phyloP scores from a whole-genome alignment of 345 rosid genomes.

The Salix koriyanagi region DNA sequence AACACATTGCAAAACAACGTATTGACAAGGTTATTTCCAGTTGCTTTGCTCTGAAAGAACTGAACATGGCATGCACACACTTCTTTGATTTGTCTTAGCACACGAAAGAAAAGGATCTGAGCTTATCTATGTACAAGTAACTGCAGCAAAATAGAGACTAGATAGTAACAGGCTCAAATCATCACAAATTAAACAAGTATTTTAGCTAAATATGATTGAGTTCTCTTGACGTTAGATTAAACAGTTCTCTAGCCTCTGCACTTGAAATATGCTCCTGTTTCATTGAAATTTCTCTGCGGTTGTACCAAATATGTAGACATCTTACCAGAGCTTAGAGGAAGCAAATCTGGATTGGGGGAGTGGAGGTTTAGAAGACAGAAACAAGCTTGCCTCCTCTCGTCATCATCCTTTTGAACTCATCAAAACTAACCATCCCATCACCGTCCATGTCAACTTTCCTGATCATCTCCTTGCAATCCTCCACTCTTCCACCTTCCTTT shows the following conservation, averaged over 20 bases:
- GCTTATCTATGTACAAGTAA: not conserved
- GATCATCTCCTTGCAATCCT: slow-evolving; percentile 27
- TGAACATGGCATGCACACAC: not conserved
- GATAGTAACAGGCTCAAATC: not conserved
- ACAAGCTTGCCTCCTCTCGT: slow-evolving; percentile 7
- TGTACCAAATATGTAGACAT: not conserved
- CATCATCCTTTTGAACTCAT: slow-evolving; percentile 29
- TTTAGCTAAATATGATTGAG: not conserved
- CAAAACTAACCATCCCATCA: slow-evolving; percentile 30
- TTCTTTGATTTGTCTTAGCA: not conserved
- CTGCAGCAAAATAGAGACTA: not conserved
- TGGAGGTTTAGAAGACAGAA: slow-evolving; percentile 1
- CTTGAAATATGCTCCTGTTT: not conserved
- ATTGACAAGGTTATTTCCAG: not conserved
- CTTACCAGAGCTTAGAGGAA: not conserved
- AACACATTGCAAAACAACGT: not conserved
- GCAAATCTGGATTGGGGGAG: not conserved
- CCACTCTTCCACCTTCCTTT: slow-evolving; percentile 13
- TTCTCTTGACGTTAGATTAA: not conserved
- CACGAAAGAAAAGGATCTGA: not conserved
- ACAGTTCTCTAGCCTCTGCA: not conserved
- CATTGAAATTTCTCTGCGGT: not conserved
- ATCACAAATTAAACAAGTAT: not conserved
- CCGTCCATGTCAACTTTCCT: slow-evolving; percentile 24
- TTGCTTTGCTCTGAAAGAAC: not conserved